Percentiles rank a stretch among this genome's conserved stretches.
Evolutionary conservation across 257 asterid genomes (phyloP).

Genomic region (Penstemon barbatus): DNA sequence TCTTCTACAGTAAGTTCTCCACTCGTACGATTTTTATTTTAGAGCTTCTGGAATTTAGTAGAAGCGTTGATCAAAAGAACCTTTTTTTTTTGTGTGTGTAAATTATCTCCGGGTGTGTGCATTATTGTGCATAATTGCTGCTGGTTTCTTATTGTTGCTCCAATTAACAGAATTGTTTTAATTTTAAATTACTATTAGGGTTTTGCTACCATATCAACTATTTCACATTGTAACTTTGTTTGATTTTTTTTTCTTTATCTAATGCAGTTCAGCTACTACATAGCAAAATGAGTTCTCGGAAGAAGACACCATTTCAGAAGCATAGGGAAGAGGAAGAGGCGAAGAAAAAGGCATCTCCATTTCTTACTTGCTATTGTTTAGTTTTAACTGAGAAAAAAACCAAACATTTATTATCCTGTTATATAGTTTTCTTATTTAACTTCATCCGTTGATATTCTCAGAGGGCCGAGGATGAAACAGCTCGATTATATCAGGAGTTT

Average conservation of each 20-base stretch:
- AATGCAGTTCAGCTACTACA: constrained; percentile 28
- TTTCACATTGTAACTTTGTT: background rate
- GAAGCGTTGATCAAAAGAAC: no score
- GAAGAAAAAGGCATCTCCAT: constrained; percentile 62
- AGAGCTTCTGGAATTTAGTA: no score
- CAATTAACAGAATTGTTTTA: no score
- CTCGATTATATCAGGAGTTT: constrained; percentile 79
- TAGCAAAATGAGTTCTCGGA: constrained; percentile 74
- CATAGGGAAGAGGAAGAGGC: constrained; percentile 97
- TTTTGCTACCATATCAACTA: constrained; percentile 3
- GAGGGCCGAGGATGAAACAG: constrained; percentile 94
- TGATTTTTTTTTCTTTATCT: background rate
- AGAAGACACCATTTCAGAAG: constrained; percentile 93
- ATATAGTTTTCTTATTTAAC: background rate
- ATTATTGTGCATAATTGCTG: no score
- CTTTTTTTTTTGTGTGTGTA: no score
- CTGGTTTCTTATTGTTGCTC: no score
- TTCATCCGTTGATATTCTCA: constrained; percentile 22
- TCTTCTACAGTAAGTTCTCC: no score
- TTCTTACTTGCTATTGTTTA: constrained; percentile 12
- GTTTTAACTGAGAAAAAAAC: constrained; percentile 4
- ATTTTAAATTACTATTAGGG: background rate
- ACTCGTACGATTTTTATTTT: no score
- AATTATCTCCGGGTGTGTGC: no score
- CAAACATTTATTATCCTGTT: background rate